Evolutionary conservation across 257 asterid species (phyloP).

Genomic region (Solanum medicagineum): DNA sequence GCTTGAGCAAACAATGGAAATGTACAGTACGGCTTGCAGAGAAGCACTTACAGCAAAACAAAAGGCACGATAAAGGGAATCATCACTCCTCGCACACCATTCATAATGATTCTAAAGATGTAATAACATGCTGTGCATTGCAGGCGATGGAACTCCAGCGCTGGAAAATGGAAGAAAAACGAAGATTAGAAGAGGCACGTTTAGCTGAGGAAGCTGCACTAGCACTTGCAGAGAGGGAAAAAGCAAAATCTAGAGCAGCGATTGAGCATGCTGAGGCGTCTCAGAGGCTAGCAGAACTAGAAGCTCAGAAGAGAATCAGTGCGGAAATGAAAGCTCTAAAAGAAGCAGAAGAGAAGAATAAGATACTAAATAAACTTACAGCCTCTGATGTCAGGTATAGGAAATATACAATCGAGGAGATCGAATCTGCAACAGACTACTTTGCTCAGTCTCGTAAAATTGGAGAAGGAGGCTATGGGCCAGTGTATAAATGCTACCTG

Average conservation of each 20-base stretch:
- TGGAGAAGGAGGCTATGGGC: conserved; percentile 40
- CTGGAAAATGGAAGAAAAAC: conserved; percentile 30
- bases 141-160: conserved; percentile 27
- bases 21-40: conserved; percentile 82
- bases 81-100: background rate
- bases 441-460: conserved; percentile 22
- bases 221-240: conserved; percentile 23
- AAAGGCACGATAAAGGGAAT: conserved; percentile 16
- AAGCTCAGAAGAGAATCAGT: conserved; percentile 14
- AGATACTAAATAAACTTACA: background rate
- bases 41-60: conserved; percentile 64
- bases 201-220: conserved; percentile 22
- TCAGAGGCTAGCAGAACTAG: conserved; percentile 20
- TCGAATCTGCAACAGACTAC: conserved; percentile 27
- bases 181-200: conserved; percentile 23
- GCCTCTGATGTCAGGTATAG: conserved; percentile 13
- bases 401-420: conserved; percentile 28
- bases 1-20: conserved; percentile 88
- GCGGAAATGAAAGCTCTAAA: conserved; percentile 20
- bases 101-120: background rate
- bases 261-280: conserved; percentile 24
- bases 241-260: conserved; percentile 18
- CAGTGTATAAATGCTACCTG: conserved; percentile 24
- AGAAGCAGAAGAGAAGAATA: conserved; percentile 19
- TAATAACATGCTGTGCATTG: background rate